A percentile compares a stretch with the other conserved stretches of the same genome.
Evolutionary conservation across 306 rosid genomes (phyloP).

Genomic region (Cucumis hystrix): DNA sequence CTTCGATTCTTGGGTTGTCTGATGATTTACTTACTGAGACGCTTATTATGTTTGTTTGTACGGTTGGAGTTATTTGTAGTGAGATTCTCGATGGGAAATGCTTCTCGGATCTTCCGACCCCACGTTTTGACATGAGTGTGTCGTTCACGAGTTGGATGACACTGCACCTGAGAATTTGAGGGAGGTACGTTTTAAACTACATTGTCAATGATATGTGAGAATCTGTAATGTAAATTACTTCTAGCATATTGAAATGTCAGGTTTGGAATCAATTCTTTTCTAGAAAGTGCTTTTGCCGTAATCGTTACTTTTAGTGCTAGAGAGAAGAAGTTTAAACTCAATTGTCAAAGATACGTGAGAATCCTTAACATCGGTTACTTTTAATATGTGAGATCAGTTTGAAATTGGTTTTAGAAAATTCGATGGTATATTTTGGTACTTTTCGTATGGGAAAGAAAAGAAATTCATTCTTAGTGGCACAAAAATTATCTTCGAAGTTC

Average conservation of each 20-base stretch:
- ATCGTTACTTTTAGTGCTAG: neutral
- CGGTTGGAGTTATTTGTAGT: conserved; percentile 58
- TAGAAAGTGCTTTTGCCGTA: neutral
- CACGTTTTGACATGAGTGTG: conserved; percentile 46
- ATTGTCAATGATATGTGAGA: neutral
- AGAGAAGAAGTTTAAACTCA: neutral
- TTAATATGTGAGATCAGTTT: neutral
- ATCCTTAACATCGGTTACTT: neutral
- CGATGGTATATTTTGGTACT: neutral
- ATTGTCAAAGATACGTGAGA: neutral
- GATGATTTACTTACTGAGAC: conserved; percentile 81
- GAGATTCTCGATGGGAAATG: conserved; percentile 80
- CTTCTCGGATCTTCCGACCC: conserved; percentile 61
- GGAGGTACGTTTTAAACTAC: neutral
- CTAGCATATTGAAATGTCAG: neutral
- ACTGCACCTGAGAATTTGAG: conserved; percentile 37
- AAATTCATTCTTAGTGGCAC: neutral
- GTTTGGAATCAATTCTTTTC: neutral
- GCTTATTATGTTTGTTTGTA: conserved; percentile 44
- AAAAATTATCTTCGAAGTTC: neutral
- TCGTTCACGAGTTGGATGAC: conserved; percentile 54
- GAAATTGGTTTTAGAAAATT: neutral
- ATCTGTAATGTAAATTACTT: neutral
- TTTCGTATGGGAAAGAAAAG: neutral
- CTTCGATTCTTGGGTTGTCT: conserved; percentile 54